Conservation (phyloP, 2,329 filamentous ascomycete genomes). For the Sarocladium oryzae region DNA sequence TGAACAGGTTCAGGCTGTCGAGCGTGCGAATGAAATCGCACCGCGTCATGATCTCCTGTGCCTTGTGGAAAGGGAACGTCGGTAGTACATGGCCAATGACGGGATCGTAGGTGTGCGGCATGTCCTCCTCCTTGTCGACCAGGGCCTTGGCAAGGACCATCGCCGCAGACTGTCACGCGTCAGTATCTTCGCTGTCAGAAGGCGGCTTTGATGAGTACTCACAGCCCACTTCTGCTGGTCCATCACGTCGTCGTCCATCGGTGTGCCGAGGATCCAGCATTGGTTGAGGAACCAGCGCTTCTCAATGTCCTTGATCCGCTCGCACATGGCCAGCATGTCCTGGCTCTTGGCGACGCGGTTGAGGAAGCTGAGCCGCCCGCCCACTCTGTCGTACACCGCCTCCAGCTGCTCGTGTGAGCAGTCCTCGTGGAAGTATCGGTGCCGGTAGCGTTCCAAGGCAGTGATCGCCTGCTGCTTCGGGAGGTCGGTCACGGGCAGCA, state of each 20-base stretch:
- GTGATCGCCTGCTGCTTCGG: conserved; percentile 69
- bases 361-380: conserved; percentile 81
- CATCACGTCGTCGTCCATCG: conserved; percentile 96
- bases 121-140: conserved; percentile 70
- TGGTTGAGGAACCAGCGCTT: conserved; percentile 74
- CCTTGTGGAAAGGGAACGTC: conserved; percentile 71
- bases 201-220: conserved; percentile 30
- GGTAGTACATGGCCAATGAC: conserved; percentile 70
- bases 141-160: conserved; percentile 90
- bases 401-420: conserved; percentile 53
- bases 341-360: conserved; percentile 81
- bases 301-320: conserved; percentile 63
- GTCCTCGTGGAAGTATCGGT: conserved; percentile 64
- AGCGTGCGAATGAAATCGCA: conserved; percentile 91
- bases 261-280: conserved; percentile 65
- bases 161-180: conserved; percentile 60
- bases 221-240: conserved; percentile 94
- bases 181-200: neutral
- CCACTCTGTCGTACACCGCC: conserved; percentile 78
- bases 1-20: conserved; percentile 92
- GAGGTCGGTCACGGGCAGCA: conserved; percentile 79
- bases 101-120: conserved; percentile 59
- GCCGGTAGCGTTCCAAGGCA: conserved; percentile 74
- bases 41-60: conserved; percentile 89
- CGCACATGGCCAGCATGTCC: conserved; percentile 74